phyloP scores from a whole-genome alignment of 1,284 basidiomycete species.

The Limonomyces culmigenus region DNA sequence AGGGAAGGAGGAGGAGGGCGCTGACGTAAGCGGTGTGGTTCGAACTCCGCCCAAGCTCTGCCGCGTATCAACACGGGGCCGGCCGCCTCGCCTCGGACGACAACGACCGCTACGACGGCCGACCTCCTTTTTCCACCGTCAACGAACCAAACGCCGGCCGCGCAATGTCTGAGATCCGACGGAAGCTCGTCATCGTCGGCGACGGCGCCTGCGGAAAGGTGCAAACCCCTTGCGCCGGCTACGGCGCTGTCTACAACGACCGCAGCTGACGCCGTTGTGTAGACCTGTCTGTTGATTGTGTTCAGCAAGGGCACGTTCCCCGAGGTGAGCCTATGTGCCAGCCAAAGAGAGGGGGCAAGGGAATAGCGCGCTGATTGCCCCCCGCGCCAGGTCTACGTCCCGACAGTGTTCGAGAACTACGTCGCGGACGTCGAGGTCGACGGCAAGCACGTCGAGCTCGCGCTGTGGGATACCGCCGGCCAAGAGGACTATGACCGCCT shows the following conservation, averaged over 20 bases:
- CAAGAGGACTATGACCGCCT: conserved; percentile 63
- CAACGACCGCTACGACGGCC: too few relatives aligned
- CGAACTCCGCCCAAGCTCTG: too few relatives aligned
- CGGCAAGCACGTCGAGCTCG: conserved; percentile 62
- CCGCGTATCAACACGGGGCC: too few relatives aligned
- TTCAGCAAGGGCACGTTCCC: conserved; percentile 66
- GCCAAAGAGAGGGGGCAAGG: too few relatives aligned
- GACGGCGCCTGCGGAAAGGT: conserved; percentile 47
- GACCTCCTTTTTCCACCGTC: too few relatives aligned
- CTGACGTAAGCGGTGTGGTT: too few relatives aligned
- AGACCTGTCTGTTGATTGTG: conserved; percentile 46
- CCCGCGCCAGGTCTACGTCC: conserved; percentile 34
- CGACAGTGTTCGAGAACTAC: conserved; percentile 64
- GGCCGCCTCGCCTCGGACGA: too few relatives aligned
- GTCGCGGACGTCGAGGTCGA: conserved; percentile 62
- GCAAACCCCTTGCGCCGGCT: not conserved
- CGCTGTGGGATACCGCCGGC: conserved; percentile 70
- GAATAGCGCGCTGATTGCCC: not conserved
- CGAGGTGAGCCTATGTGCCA: conserved; percentile 30
- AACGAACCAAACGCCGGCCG: not conserved
- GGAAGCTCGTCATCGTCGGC: conserved; percentile 39
- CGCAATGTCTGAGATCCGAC: conserved; percentile 27
- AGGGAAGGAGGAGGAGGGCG: too few relatives aligned
- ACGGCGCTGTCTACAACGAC: not conserved
- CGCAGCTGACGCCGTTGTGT: conserved; percentile 1